Evolutionary conservation across 2,329 filamentous ascomycete species (phyloP), one percentile per base, ranked within the genome.

Genomic region (Beauveria sp.): DNA sequence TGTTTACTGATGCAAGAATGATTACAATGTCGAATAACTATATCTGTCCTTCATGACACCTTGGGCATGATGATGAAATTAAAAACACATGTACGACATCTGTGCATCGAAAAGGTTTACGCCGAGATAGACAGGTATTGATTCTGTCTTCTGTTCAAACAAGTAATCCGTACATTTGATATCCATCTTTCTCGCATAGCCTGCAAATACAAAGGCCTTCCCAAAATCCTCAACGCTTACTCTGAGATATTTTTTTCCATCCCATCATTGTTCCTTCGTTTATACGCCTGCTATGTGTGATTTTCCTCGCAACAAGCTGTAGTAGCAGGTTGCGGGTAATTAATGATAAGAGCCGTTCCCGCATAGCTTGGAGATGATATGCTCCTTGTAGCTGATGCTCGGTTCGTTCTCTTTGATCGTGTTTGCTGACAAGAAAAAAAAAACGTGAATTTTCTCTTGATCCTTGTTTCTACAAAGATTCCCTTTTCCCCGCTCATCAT

Each of bases 231-330:
- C 26, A 28, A 34, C 34, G 41, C 43, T 34, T 18, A 40, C 46
- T 58, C 46, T 22, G 18, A 58, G 28, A 28, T 12, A 43, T 7
- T 22, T 41, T 41, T 52, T 44, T n/a, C 26, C 40, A 53, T 59
- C 48, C 48, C 47, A 40, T 59, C 48, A 53, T 44, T 20, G 26
- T 22, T 28, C 28, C 57, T 26, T 20, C 9, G 10, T 51, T 34
- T 20, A 26, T 59, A 37, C 50, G 50, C 50, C 57, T 47, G 41
- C 28, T 46, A 6, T 59, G 34, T 52, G 26, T 43, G 30, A 5
- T 46, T 26, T 48, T 26, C 28, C 48, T 54, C 57, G 50, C 50
- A 59, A 59, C 48, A 59, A 59, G 41, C 41, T 22, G 16, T 28
- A 5, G 9, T 22, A 51, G 26, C 41, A 26, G 26, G 28, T 59